These are phyloP conservation scores for Teunomyces lycoperdinae DNA, from an alignment of 805 yeast genomes.

Conservation along the genomic window DNA sequence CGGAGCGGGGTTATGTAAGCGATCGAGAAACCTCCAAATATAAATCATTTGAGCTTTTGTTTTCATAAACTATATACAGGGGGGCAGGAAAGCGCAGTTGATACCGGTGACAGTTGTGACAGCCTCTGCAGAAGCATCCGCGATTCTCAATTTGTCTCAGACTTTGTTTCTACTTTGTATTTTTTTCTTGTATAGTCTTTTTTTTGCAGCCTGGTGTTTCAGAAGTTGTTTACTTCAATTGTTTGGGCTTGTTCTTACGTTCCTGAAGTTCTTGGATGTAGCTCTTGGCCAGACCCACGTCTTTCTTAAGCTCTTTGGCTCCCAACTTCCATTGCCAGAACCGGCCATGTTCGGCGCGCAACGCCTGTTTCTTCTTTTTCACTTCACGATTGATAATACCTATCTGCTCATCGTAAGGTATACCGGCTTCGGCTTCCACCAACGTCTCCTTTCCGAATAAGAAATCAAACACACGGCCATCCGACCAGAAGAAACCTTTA, in stretches of 20 bases:
- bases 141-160: no score
- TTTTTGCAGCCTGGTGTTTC: background rate
- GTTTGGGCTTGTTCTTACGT: conserved; percentile 2
- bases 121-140: no score
- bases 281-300: conserved; percentile 20
- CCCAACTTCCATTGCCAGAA: conserved; percentile 56
- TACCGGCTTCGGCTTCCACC: conserved; percentile 72
- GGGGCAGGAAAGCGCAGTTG: background rate
- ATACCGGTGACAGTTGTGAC: background rate
- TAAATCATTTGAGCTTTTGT: background rate
- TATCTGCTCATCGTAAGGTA: conserved; percentile 58
- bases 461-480: conserved; percentile 79
- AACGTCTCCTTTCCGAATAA: conserved; percentile 77
- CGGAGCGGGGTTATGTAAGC: conserved; percentile 1
- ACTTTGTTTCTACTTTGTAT: background rate
- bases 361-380: conserved; percentile 47
- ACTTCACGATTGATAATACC: conserved; percentile 47
- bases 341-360: conserved; percentile 54
- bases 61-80: background rate
- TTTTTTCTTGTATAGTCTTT: background rate
- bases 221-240: conserved; percentile 1
- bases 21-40: background rate
- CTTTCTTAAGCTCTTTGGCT: conserved; percentile 30
- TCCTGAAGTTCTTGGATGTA: conserved; percentile 15
- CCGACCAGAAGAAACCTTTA: conserved; percentile 90